Evolutionary conservation across 176 grass and related monocot genomes (phyloP).

Genomic region (Avena atlantica): DNA sequence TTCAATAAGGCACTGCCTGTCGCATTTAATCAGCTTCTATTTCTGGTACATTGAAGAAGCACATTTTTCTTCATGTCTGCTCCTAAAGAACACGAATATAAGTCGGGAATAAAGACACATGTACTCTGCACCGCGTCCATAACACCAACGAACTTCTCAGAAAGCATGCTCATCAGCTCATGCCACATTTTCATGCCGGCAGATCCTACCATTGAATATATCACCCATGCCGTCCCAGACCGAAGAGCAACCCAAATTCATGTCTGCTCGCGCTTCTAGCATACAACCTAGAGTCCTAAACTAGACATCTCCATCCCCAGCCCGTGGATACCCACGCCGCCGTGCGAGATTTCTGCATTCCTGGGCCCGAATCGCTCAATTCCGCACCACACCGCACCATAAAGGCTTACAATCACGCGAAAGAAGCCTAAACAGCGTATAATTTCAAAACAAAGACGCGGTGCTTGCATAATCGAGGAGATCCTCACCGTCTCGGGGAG

Average conservation of each 20-base stretch:
- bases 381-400: neutral
- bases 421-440: neutral
- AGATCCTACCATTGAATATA: neutral
- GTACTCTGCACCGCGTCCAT: neutral
- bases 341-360: neutral
- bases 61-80: neutral
- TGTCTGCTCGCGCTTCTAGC: neutral
- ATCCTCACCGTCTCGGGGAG: conserved; percentile 78
- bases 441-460: neutral
- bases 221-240: neutral
- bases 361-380: neutral
- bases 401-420: neutral
- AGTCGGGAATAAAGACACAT: neutral
- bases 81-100: neutral
- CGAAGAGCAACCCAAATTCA: conserved; percentile 12
- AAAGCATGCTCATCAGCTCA: neutral
- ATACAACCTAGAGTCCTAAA: neutral
- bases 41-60: neutral
- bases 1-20: neutral
- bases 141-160: neutral
- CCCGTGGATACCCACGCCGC: neutral
- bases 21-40: conserved; percentile 23
- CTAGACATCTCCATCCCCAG: neutral
- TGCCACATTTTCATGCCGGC: conserved; percentile 15
- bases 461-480: neutral